Conservation (phyloP, 352 stramenopile genomes). For the Globisporangium megalacanthum region DNA sequence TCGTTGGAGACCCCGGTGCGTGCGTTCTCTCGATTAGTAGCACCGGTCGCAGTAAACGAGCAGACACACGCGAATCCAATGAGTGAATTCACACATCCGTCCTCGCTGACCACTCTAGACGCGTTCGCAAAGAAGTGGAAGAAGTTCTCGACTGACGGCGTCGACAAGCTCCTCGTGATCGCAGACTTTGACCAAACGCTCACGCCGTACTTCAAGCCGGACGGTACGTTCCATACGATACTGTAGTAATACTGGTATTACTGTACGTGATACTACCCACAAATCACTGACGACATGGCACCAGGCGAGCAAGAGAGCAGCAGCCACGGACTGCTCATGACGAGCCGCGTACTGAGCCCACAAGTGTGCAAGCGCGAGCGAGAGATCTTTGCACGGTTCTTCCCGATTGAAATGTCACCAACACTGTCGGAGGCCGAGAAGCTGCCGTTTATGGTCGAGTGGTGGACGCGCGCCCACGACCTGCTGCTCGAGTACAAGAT, state of each 20-base stretch:
- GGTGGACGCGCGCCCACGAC: constrained; percentile 32
- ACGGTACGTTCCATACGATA: constrained; percentile 14
- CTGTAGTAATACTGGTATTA: not conserved
- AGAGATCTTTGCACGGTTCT: constrained; percentile 68
- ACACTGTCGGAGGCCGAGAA: constrained; percentile 63
- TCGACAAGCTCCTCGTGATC: constrained; percentile 73
- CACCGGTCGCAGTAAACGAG: too few species aligned
- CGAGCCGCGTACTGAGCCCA: constrained; percentile 34
- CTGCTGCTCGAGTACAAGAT: constrained; percentile 49
- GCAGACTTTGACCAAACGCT: constrained; percentile 83
- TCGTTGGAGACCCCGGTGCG: constrained; percentile 6
- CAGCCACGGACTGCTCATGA: constrained; percentile 45
- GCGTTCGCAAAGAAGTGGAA: constrained; percentile 71
- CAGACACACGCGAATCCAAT: too few species aligned
- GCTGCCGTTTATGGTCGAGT: constrained; percentile 76
- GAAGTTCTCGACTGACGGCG: constrained; percentile 59
- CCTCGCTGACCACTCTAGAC: constrained; percentile 18
- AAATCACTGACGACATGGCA: too few species aligned
- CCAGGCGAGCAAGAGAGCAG: constrained; percentile 7
- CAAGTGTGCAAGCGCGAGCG: constrained; percentile 18
- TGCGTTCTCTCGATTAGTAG: not conserved
- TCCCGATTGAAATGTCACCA: constrained; percentile 67
- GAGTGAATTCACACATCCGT: too few species aligned
- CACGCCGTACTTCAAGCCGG: constrained; percentile 56
- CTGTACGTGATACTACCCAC: too few species aligned